These are phyloP conservation scores for Alternaria incomplexa DNA, from an alignment of 2,329 filamentous ascomycete species.

Conservation along the genomic window DNA sequence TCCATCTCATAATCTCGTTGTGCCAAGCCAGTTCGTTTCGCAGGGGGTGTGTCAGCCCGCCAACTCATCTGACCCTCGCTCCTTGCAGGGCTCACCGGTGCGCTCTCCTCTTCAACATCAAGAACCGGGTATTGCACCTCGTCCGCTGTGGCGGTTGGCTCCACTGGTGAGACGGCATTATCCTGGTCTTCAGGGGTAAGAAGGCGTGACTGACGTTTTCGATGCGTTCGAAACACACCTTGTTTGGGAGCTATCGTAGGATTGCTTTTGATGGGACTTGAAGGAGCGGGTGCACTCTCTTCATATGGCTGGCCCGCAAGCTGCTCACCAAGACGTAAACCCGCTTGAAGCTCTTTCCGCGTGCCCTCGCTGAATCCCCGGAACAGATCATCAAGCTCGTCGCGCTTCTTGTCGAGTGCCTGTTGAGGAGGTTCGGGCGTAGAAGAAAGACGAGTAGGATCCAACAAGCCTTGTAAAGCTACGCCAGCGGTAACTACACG, in stretches of 20 bases:
- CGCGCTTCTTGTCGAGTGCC: slow-evolving; percentile 27
- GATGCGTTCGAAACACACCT: slow-evolving; percentile 30
- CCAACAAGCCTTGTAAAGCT: slow-evolving; percentile 46
- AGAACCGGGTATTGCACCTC: slow-evolving; percentile 39
- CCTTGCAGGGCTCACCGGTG: slow-evolving; percentile 38
- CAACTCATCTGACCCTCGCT: slow-evolving; percentile 46
- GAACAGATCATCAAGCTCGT: slow-evolving; percentile 45
- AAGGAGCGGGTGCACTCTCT: slow-evolving; percentile 20
- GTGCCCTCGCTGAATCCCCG: slow-evolving; percentile 49
- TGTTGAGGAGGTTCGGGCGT: slow-evolving; percentile 36
- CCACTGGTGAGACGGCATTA: slow-evolving; percentile 19
- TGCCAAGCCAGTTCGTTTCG: neutral
- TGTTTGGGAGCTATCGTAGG: slow-evolving; percentile 15
- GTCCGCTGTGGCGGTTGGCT: slow-evolving; percentile 7
- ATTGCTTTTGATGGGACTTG: slow-evolving; percentile 25
- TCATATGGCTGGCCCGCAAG: slow-evolving; percentile 33
- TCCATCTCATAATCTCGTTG: neutral
- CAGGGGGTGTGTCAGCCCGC: slow-evolving; percentile 31
- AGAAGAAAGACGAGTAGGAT: slow-evolving; percentile 35
- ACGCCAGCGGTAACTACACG: slow-evolving; percentile 48
- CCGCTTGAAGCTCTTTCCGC: slow-evolving; percentile 46
- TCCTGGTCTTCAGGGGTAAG: slow-evolving; percentile 46
- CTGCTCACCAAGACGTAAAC: slow-evolving; percentile 48
- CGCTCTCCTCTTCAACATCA: slow-evolving; percentile 18
- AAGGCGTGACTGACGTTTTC: slow-evolving; percentile 36